A percentile compares a stretch with the other conserved stretches of the same genome.
Conservation (phyloP, 2,329 filamentous ascomycete species). For the Dendryphion nanum region DNA sequence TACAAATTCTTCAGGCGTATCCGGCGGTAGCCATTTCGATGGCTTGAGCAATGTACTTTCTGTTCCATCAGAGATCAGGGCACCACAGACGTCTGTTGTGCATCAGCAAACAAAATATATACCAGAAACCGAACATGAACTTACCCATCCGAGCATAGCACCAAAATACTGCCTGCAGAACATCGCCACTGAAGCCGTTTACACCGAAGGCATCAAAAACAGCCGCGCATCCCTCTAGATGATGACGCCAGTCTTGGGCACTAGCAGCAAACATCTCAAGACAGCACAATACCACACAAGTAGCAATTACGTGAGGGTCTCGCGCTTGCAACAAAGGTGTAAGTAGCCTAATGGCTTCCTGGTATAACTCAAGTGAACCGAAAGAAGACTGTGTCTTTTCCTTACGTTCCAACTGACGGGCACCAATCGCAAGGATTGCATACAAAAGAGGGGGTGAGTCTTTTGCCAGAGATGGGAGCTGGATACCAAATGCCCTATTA, state of each 20-base stretch:
- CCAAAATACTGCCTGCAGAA: slow-evolving; percentile 55
- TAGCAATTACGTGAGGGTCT: slow-evolving; percentile 51
- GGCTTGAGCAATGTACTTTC: slow-evolving; percentile 52
- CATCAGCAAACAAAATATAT: not conserved
- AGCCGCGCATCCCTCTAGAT: slow-evolving; percentile 54
- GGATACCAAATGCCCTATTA: slow-evolving; percentile 48
- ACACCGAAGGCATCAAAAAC: slow-evolving; percentile 52
- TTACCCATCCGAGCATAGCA: slow-evolving; percentile 54
- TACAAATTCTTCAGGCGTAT: slow-evolving; percentile 15
- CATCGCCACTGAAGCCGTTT: slow-evolving; percentile 51
- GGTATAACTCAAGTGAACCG: slow-evolving; percentile 50
- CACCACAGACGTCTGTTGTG: slow-evolving; percentile 53
- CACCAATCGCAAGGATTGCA: slow-evolving; percentile 53
- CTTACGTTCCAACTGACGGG: slow-evolving; percentile 52
- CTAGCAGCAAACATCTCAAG: slow-evolving; percentile 49
- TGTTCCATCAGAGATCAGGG: slow-evolving; percentile 48
- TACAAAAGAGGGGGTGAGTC: slow-evolving; percentile 47
- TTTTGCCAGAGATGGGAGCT: slow-evolving; percentile 49
- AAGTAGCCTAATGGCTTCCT: slow-evolving; percentile 52
- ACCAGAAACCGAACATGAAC: too few relatives aligned
- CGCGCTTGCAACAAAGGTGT: slow-evolving; percentile 49
- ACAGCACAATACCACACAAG: slow-evolving; percentile 55
- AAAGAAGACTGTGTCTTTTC: slow-evolving; percentile 40
- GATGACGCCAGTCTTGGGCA: slow-evolving; percentile 49
- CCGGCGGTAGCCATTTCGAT: slow-evolving; percentile 45